A percentile compares a stretch with the other conserved stretches of the same genome.
Conservation (phyloP, 345 rosid genomes). For the Garcia nutans region DNA sequence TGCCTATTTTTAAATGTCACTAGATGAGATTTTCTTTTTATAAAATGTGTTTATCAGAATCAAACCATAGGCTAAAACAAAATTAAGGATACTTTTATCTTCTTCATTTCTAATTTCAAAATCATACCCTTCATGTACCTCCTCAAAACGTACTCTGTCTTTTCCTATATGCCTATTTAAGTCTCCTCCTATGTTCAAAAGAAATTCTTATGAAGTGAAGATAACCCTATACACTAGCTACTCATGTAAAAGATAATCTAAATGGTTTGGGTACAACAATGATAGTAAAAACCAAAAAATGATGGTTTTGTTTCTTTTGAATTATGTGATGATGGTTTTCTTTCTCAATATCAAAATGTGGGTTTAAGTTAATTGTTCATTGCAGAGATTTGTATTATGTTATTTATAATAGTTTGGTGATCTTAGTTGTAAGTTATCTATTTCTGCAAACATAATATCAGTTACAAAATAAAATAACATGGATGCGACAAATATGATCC, state of each 20-base stretch:
- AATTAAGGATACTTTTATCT: no score
- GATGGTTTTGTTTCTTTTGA: constrained; percentile 4
- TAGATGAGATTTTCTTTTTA: no score
- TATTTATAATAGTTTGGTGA: not conserved
- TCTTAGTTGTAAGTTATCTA: not conserved
- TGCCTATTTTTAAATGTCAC: no score
- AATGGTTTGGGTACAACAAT: not conserved
- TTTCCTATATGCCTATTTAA: no score
- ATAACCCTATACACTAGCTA: not conserved
- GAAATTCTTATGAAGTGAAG: not conserved
- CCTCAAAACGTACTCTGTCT: no score
- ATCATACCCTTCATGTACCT: no score
- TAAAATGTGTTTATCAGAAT: no score
- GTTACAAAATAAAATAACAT: not conserved
- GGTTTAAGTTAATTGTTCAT: not conserved
- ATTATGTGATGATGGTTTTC: not conserved
- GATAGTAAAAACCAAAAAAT: not conserved
- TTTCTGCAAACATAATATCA: not conserved
- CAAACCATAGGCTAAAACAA: no score
- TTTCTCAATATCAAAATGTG: not conserved
- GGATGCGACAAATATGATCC: not conserved
- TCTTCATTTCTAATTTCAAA: no score
- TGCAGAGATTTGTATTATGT: not conserved
- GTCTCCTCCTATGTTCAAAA: no score
- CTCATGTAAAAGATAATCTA: not conserved